These are phyloP conservation scores for Blakeslea trispora DNA, from an alignment of 371 early-diverging fungal species.

Conservation along the genomic window DNA sequence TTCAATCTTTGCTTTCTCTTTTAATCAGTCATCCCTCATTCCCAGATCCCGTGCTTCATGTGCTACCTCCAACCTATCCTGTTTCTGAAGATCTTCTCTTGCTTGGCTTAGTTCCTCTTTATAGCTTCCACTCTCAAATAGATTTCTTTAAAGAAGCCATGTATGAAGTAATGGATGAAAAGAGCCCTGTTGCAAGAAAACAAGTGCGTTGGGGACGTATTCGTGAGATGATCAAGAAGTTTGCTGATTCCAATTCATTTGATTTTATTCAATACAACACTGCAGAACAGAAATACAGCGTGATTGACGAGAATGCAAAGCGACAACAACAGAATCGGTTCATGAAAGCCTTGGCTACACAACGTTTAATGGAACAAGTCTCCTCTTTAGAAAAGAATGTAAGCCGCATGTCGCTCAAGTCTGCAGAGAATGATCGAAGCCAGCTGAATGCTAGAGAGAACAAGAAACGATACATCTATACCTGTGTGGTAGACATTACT, in stretches of 20 bases:
- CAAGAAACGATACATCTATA: conserved; percentile 27
- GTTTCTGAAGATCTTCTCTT: conserved; percentile 43
- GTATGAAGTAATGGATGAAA: conserved; percentile 24
- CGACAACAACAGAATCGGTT: conserved; percentile 56
- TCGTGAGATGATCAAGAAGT: conserved; percentile 35
- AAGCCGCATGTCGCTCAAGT: conserved; percentile 29
- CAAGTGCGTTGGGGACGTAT: conserved; percentile 53
- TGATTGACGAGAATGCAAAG: conserved; percentile 63
- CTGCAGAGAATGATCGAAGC: conserved; percentile 14
- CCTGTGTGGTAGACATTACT: conserved; percentile 55
- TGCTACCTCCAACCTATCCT: conserved; percentile 42
- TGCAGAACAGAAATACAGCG: conserved; percentile 50
- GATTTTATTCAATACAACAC: conserved; percentile 55
- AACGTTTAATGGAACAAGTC: conserved; percentile 67
- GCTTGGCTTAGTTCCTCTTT: conserved; percentile 37
- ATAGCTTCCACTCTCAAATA: conserved; percentile 35
- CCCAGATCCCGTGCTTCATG: conserved; percentile 41
- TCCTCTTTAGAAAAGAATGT: conserved; percentile 59
- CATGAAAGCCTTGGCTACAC: conserved; percentile 66
- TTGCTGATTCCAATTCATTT: conserved; percentile 46
- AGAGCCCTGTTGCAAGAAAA: conserved; percentile 29
- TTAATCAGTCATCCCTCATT: conserved; percentile 40
- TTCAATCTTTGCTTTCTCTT: conserved; percentile 38
- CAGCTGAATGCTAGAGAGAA: conserved; percentile 12
- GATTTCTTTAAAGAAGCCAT: conserved; percentile 46